phyloP scores from a whole-genome alignment of 2,329 filamentous ascomycete species.

The Claviceps digitariae region DNA sequence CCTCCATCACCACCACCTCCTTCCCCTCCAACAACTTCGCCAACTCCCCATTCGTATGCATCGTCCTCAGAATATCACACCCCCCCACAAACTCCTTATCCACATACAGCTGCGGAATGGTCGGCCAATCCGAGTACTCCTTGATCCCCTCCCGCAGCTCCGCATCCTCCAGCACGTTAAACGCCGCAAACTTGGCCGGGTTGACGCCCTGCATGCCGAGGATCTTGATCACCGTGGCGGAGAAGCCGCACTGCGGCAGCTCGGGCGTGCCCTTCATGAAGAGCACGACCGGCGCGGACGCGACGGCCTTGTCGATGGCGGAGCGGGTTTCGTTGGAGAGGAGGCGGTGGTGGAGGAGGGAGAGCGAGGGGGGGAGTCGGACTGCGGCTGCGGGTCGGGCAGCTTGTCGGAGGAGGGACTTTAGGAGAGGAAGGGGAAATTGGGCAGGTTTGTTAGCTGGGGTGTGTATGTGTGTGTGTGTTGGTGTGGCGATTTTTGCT shows the following conservation, averaged over 20 bases:
- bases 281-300: constrained; percentile 79
- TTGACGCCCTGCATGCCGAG: constrained; percentile 89
- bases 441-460: too few species aligned
- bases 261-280: constrained; percentile 99
- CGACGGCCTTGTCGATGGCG: constrained; percentile 83
- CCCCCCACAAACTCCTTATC: constrained; percentile 93
- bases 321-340: constrained; percentile 67
- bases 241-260: constrained; percentile 93
- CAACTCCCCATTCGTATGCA: constrained; percentile 93
- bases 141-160: constrained; percentile 88
- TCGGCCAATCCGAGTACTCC: constrained; percentile 98
- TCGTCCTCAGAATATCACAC: constrained; percentile 92
- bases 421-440: neutral
- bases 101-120: constrained; percentile 92
- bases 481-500: neutral
- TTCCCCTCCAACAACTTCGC: constrained; percentile 89
- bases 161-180: constrained; percentile 88
- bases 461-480: too few species aligned
- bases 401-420: constrained; percentile 20
- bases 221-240: constrained; percentile 86
- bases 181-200: constrained; percentile 91
- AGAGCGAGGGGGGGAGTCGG: constrained; percentile 15
- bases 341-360: constrained; percentile 42
- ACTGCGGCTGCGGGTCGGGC: constrained; percentile 17
- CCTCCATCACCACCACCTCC: constrained; percentile 54